A percentile compares a stretch with the other conserved stretches of the same genome.
Conservation (phyloP, 73 alveolate species). For the Tetrahymena elliotti region DNA sequence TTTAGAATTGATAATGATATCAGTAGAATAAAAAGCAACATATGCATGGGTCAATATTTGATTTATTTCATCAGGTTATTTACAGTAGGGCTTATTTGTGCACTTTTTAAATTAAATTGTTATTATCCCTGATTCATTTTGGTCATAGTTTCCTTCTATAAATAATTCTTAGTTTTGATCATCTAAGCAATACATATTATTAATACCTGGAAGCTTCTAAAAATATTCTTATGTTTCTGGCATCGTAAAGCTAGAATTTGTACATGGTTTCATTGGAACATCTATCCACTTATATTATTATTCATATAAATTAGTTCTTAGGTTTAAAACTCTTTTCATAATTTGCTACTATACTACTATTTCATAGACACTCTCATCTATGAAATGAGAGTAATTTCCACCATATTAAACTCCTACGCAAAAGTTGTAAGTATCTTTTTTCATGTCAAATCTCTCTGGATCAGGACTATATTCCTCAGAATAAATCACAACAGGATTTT, state of each 20-base stretch:
- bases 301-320: neutral
- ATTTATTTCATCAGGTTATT: neutral
- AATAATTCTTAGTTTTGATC: neutral
- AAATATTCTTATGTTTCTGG: neutral
- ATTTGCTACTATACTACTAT: neutral
- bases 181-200: neutral
- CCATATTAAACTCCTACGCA: neutral
- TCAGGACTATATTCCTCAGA: neutral
- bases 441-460: neutral
- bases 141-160: neutral
- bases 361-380: neutral
- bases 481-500: neutral
- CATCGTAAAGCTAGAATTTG: neutral
- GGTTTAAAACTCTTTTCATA: neutral
- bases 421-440: neutral
- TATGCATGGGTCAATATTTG: neutral
- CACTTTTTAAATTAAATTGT: neutral
- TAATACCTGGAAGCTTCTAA: neutral
- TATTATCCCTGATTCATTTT: neutral
- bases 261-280: neutral
- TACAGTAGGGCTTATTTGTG: neutral
- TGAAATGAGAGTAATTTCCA: neutral
- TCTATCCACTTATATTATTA: neutral
- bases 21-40: neutral
- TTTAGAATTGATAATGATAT: neutral